Evolutionary conservation across 148 eudicot genomes (phyloP).

Genomic region (Polygonum maritimum): DNA sequence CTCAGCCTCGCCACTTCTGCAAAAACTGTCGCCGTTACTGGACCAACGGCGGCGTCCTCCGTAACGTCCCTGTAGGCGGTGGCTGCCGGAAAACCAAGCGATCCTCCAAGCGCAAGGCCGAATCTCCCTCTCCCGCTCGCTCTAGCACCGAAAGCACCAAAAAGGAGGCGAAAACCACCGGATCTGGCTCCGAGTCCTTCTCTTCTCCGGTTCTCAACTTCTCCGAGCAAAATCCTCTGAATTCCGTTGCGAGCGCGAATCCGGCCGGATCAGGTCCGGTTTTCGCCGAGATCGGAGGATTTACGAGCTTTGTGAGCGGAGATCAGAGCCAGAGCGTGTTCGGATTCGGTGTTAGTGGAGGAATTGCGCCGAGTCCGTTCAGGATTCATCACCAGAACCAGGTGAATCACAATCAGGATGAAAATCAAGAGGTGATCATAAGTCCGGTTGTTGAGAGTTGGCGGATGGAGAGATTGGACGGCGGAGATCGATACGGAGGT

Average conservation of each 20-base stretch:
- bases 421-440: not conserved
- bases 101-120: conserved; percentile 10
- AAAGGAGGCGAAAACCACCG: not conserved
- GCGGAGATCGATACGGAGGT: not conserved
- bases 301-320: not conserved
- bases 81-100: conserved; percentile 51
- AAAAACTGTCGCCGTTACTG: conserved; percentile 58
- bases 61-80: conserved; percentile 66
- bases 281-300: not conserved
- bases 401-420: not conserved
- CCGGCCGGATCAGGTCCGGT: not conserved
- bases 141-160: not conserved
- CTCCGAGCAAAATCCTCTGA: not conserved
- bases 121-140: not conserved
- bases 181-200: not conserved
- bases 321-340: not conserved
- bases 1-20: conserved; percentile 64
- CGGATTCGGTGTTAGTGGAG: not conserved
- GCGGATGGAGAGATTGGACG: not conserved
- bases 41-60: conserved; percentile 67
- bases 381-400: not conserved
- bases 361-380: not conserved
- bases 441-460: not conserved
- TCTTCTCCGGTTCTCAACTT: not conserved
- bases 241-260: not conserved